Evolutionary conservation across 108 stramenopile species (phyloP).

Genomic region (Nannochloropsis gaditana): DNA sequence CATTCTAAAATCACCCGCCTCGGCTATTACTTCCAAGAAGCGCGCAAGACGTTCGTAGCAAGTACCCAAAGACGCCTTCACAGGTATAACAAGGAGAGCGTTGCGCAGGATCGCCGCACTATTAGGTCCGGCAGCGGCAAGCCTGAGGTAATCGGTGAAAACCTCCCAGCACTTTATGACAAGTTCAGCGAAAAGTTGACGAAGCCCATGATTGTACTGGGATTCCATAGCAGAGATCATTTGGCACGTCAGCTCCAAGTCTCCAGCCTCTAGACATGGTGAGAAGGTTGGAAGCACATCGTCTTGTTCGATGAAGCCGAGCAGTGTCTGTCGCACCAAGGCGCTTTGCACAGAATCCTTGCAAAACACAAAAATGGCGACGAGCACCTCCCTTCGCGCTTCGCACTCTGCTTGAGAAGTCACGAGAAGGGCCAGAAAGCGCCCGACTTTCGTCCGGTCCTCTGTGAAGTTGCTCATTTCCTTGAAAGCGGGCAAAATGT

Average conservation of each 20-base stretch:
- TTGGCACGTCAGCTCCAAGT: background rate
- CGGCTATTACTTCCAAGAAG: background rate
- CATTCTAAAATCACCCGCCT: background rate
- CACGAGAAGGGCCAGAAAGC: background rate
- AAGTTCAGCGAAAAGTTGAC: background rate
- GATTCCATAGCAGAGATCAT: background rate
- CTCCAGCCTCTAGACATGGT: background rate
- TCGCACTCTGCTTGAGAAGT: background rate
- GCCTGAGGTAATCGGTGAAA: background rate
- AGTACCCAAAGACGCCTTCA: background rate
- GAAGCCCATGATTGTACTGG: constrained; percentile 10
- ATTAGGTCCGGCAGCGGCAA: constrained; percentile 14
- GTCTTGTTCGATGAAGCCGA: background rate
- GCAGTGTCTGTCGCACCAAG: background rate
- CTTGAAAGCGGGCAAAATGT: constrained; percentile 13
- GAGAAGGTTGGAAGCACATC: background rate
- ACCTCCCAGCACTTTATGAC: background rate
- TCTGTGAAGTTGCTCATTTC: background rate
- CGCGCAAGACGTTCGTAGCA: background rate
- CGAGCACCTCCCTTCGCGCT: constrained; percentile 3
- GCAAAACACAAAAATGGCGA: background rate
- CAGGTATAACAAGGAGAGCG: background rate
- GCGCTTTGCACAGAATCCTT: constrained; percentile 7
- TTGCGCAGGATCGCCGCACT: background rate
- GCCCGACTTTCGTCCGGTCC: background rate